phyloP scores from a whole-genome alignment of 1,284 basidiomycete genomes.

The Singerocomus rubriflavus region DNA sequence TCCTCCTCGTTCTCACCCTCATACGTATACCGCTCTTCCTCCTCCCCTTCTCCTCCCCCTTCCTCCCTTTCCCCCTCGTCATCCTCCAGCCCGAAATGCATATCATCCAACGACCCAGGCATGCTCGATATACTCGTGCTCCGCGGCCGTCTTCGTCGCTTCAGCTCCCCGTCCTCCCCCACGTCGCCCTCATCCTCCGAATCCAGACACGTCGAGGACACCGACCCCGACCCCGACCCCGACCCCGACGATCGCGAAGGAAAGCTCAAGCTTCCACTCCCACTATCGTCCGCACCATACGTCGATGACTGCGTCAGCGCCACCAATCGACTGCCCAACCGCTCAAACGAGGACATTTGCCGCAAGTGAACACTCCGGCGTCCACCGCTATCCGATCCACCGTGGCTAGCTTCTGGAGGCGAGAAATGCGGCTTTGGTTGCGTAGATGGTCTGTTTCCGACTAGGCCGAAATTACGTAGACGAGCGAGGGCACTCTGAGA shows the following conservation, averaged over 20 bases:
- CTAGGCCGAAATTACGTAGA: constrained; percentile 78
- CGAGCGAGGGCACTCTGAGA: constrained; percentile 71
- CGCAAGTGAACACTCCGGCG: constrained; percentile 43
- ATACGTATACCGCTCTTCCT: constrained; percentile 32
- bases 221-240: constrained; percentile 35
- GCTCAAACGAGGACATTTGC: constrained; percentile 72
- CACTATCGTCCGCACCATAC: constrained; percentile 25
- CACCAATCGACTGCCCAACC: constrained; percentile 56
- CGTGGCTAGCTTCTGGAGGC: constrained; percentile 26
- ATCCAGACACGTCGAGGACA: constrained; percentile 48
- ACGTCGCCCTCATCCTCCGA: constrained; percentile 55
- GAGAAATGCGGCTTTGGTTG: constrained; percentile 32
- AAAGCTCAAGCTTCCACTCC: constrained; percentile 46
- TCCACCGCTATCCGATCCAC: constrained; percentile 14
- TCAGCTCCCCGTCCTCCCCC: constrained; percentile 36
- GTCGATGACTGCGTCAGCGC: constrained; percentile 39
- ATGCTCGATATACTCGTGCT: constrained; percentile 72
- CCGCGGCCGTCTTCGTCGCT: constrained; percentile 41
- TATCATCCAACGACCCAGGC: constrained; percentile 71
- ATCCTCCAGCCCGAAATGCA: constrained; percentile 54
- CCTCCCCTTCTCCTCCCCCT: constrained; percentile 29
- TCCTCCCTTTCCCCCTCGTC: constrained; percentile 36
- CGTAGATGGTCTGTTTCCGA: constrained; percentile 46
- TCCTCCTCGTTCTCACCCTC: constrained; percentile 45
- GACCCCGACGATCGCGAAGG: constrained; percentile 36